These are phyloP conservation scores for Fusarium camptoceras DNA, from an alignment of 2,329 filamentous ascomycete species.

Conservation along the genomic window DNA sequence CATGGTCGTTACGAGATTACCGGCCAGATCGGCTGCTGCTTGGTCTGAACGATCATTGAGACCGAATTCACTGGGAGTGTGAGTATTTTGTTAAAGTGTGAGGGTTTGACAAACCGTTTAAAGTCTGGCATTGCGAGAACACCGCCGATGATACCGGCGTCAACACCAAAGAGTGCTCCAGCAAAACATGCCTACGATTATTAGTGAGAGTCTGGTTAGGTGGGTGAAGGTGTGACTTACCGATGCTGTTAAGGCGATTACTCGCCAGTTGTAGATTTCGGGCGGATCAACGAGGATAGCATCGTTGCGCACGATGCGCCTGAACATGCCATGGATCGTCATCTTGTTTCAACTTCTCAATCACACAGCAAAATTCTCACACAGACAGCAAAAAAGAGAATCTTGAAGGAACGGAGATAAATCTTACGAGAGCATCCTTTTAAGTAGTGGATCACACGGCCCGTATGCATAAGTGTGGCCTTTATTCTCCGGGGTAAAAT, in stretches of 20 bases:
- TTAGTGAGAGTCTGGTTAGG: background rate
- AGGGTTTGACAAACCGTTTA: background rate
- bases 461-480: background rate
- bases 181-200: slow-evolving; percentile 34
- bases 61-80: slow-evolving; percentile 36
- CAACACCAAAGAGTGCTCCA: slow-evolving; percentile 44
- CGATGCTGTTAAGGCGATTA: slow-evolving; percentile 72
- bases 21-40: slow-evolving; percentile 38
- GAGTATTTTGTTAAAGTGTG: background rate
- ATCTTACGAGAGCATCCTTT: slow-evolving; percentile 16
- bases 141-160: slow-evolving; percentile 47
- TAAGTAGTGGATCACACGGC: slow-evolving; percentile 30
- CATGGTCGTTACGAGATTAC: slow-evolving; percentile 48
- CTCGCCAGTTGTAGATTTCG: slow-evolving; percentile 77
- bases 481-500: background rate
- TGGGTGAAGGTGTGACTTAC: background rate
- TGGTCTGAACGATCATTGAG: slow-evolving; percentile 24
- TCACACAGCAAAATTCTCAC: too few species aligned
- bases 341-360: slow-evolving; percentile 9
- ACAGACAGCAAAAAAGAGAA: too few species aligned
- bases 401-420: background rate
- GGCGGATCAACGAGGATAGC: slow-evolving; percentile 74
- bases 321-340: slow-evolving; percentile 40
- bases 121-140: slow-evolving; percentile 47
- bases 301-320: slow-evolving; percentile 63